Conservation (phyloP, 176 grass and related monocot genomes). For the Carex littledalei region DNA sequence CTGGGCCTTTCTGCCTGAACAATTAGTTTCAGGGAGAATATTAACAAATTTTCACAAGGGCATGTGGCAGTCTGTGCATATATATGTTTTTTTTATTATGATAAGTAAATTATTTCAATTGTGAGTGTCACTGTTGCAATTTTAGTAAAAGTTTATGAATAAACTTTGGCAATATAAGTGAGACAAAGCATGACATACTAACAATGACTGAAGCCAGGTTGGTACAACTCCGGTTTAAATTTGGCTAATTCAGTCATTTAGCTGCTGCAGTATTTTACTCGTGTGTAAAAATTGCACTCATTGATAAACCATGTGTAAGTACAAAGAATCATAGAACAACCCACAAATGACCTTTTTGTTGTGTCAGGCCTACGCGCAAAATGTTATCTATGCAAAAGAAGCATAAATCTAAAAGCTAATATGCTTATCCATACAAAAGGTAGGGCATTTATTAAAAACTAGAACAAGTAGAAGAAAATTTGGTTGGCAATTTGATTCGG, state of each 20-base stretch:
- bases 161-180: neutral
- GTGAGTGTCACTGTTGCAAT: neutral
- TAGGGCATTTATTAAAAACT: neutral
- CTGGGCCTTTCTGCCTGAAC: conserved; percentile 46
- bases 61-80: neutral
- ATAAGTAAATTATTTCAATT: conserved; percentile 14
- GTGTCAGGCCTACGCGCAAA: neutral
- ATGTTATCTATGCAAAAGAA: neutral
- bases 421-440: neutral
- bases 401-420: neutral
- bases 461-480: neutral
- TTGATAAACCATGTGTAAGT: neutral
- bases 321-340: neutral
- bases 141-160: neutral
- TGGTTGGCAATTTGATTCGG: neutral
- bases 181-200: neutral
- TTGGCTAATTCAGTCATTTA: neutral
- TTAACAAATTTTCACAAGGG: conserved; percentile 18
- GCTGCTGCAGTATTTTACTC: neutral
- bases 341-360: neutral
- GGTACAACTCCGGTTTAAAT: neutral
- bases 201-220: neutral
- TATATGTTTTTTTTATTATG: neutral
- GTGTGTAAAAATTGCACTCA: neutral
- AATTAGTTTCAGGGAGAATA: conserved; percentile 13